Base-by-base conservation (phyloP, 768 basidiomycete species). In the Boletus coccyginus region DNA sequence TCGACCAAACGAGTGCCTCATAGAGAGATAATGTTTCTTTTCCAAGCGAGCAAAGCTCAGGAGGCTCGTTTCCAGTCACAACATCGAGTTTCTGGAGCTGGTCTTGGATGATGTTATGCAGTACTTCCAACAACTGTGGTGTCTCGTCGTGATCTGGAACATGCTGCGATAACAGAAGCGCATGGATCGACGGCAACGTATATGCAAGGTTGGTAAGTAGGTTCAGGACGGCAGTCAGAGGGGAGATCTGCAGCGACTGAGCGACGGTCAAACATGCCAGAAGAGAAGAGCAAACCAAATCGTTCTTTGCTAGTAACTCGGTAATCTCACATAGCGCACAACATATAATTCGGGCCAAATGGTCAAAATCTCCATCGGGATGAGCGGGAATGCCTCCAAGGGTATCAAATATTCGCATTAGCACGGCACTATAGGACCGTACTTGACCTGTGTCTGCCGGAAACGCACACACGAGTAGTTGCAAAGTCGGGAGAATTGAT, bases 1-100 rank as follows among this genome's bases (percentile, higher is more conserved):
- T 65, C 53, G 74, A 74, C 74, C 79, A 82, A 52, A 78, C 78
- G 32, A 89, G 59, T 0, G 77, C 73, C 63, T 88, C 84, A 14
- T 88, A 68, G 14, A 90, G 71, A 8, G 71, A 71, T 2, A 84
- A 52, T 0, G 71, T 70, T 59, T 80, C 78, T 39, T 60, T 66
- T 27, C 74, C 78, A 6, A 87, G 70, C 19, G 56, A 53, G 46
- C 57, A 50, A 39, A 72, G 60, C 4, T 59, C 66, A 0, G 59
- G 56, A 27, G 58, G 70, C 3, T 66, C 63, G 14, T 69, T 58
- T 27, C 60, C 69, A 27, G 59, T 56, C 17, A 65, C 62, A 40
- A 67, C 71, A 27, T 70, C 63, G 19, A 77, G 74, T 11, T 61
- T 58, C 17, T 81, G 70, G 38, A 71, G 61, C 41, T 80, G 72